These are phyloP conservation scores for Anacardium occidentale DNA, from an alignment of 345 rosid species.

Conservation along the genomic window DNA sequence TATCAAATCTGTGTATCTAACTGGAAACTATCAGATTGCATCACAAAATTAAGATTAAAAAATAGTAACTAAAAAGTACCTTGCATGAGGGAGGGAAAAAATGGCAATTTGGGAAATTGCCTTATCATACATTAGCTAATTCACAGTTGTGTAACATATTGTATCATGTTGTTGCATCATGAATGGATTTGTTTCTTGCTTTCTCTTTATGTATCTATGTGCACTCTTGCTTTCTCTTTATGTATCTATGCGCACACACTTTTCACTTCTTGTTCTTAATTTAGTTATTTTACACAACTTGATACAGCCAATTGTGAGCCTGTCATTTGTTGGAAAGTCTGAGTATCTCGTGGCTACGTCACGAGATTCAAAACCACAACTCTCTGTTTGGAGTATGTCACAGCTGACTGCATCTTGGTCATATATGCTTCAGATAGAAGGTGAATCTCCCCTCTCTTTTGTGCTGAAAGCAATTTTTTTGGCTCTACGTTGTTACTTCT, in stretches of 20 bases:
- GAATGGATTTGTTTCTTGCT: background rate
- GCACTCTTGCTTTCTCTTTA: background rate
- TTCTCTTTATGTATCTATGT: background rate
- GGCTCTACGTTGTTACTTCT: background rate
- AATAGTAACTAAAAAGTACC: background rate
- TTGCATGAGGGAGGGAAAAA: background rate
- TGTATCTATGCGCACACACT: too few species aligned
- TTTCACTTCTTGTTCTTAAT: background rate
- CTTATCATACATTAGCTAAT: background rate
- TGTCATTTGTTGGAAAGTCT: constrained; percentile 70
- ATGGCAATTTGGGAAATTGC: background rate
- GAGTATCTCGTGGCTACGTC: constrained; percentile 79
- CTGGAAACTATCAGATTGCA: background rate
- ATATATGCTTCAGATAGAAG: constrained; percentile 74
- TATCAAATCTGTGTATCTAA: background rate
- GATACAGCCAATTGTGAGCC: constrained; percentile 63
- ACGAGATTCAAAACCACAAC: constrained; percentile 54
- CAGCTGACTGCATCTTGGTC: constrained; percentile 75
- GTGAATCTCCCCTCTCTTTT: constrained; percentile 33
- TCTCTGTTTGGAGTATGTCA: constrained; percentile 78
- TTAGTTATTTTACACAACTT: constrained; percentile 10
- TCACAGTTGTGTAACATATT: background rate
- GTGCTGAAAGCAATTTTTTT: background rate
- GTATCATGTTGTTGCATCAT: background rate
- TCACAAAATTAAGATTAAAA: background rate